These are phyloP conservation scores for Leccinum laetum DNA, from an alignment of 1,284 basidiomycete species.

Conservation along the genomic window DNA sequence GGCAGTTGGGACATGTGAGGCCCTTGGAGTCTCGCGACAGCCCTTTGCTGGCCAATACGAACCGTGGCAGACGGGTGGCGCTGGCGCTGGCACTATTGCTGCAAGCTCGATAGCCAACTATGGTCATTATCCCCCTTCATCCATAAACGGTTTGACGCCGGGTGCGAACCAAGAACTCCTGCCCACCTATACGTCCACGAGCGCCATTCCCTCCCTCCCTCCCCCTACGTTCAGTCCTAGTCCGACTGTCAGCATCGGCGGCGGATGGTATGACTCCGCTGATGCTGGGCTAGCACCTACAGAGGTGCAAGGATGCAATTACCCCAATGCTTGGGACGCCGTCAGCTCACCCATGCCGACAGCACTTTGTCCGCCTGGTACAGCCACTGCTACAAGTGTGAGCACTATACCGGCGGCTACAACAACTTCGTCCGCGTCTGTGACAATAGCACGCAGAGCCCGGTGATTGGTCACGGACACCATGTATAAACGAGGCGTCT, in stretches of 20 bases:
- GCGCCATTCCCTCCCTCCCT: constrained; percentile 54
- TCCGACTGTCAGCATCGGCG: constrained; percentile 52
- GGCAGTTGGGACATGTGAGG: constrained; percentile 64
- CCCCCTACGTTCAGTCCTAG: constrained; percentile 58
- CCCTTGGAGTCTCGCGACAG: constrained; percentile 44
- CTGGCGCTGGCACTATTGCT: constrained; percentile 63
- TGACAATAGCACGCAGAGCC: constrained; percentile 8
- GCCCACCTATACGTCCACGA: constrained; percentile 74
- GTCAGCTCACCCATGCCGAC: constrained; percentile 45
- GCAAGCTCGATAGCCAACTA: constrained; percentile 47
- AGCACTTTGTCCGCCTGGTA: constrained; percentile 45
- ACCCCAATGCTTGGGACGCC: constrained; percentile 66
- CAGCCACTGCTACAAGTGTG: constrained; percentile 3
- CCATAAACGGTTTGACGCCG: constrained; percentile 29
- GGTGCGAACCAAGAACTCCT: constrained; percentile 33
- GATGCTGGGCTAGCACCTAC: constrained; percentile 60
- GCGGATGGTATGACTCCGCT: constrained; percentile 71
- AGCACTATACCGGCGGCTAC: constrained; percentile 12
- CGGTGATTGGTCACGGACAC: constrained; percentile 1
- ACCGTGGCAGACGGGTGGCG: constrained; percentile 78
- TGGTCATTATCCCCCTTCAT: constrained; percentile 57
- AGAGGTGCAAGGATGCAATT: constrained; percentile 59
- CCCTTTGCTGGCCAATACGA: constrained; percentile 60
- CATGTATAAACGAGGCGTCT: not conserved
- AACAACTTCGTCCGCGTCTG: not conserved